Evolutionary conservation across 768 basidiomycete genomes (phyloP), one percentile per base, ranked within the genome.

Genomic region (Tephrocybe rancida): DNA sequence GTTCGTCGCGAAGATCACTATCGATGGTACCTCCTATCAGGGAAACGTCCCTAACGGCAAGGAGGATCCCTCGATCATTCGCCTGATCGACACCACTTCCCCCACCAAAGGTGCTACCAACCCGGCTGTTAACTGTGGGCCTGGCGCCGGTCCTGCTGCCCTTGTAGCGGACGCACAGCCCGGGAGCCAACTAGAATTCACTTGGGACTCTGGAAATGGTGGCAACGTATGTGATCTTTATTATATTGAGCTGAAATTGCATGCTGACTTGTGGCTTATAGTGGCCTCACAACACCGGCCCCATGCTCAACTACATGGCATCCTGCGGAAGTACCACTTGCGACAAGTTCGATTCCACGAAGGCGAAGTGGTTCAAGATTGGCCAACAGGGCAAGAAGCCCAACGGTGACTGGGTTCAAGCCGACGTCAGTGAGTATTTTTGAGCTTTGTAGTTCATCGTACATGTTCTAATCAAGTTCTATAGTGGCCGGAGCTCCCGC

Each of bases 281-380:
- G 77, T 77, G 76, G 76, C 73, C 73, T 21, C 77, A 88, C 60
- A 71, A 86, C 53, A 82, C 72, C 14, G 88, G 88, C 3, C 88
- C 88, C 8, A 72, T 88, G 72, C 71, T 90, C 69, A 89, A 86
- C 30, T 92, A 92, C 64, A 78, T 92, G 80, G 79, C 87, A 1
- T 69, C 73, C 25, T 92, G 90, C 62, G 81, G 80, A 0, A 67
- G 69, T 30, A 73, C 75, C 0, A 67, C 81, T 2, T 90, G 88
- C 68, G 77, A 78, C 62, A 68, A 84, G 61, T 88, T 85, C 68
- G 73, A 88, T 60, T 61, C 81, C 5, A 73, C 77, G 14, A 60
- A 73, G 19, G 85, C 86, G 8, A 74, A 82, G 61, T 91, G 86
- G 86, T 88, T 90, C 80, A 90, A 90, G 76, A 83, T 87, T 51